A percentile compares a stretch with the other conserved stretches of the same genome.
These are phyloP conservation scores for Pichia paraexigua DNA, from an alignment of 805 yeast genomes.

Conservation along the genomic window DNA sequence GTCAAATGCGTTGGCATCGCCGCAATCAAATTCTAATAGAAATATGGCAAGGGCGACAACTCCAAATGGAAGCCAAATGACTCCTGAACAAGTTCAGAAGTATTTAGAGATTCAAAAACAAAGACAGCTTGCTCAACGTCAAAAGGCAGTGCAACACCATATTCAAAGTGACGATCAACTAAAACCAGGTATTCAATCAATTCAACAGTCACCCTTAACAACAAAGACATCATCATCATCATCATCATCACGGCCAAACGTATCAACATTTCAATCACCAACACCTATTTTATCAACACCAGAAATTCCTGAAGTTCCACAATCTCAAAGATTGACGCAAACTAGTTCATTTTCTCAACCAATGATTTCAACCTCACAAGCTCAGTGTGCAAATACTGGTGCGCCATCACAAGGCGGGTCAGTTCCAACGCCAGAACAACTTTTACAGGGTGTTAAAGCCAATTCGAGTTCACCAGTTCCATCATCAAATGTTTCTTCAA, in stretches of 20 bases:
- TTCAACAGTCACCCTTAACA: slow-evolving; percentile 12
- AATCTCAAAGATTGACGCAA: background rate
- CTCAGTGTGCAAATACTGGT: background rate
- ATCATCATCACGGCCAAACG: slow-evolving; percentile 1
- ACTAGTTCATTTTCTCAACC: background rate
- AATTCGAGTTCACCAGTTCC: slow-evolving; percentile 11
- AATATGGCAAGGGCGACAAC: slow-evolving; percentile 32
- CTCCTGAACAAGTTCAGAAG: slow-evolving; percentile 55
- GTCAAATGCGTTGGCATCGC: slow-evolving; percentile 8
- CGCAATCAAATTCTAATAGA: slow-evolving; percentile 4
- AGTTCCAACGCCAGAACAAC: slow-evolving; percentile 22
- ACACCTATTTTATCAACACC: background rate
- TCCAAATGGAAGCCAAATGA: slow-evolving; percentile 50
- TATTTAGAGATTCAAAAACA: slow-evolving; percentile 46
- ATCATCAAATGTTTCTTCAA: background rate
- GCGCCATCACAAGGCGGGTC: slow-evolving; percentile 5
- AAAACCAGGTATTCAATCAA: slow-evolving; percentile 3
- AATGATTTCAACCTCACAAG: slow-evolving; percentile 2
- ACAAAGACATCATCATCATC: too few relatives aligned
- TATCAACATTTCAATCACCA: background rate
- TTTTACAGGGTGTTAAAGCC: slow-evolving; percentile 10
- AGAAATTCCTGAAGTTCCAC: background rate
- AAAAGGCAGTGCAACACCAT: slow-evolving; percentile 34
- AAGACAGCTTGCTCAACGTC: slow-evolving; percentile 23
- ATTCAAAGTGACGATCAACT: slow-evolving; percentile 29